Evolutionary conservation across 176 grass and related monocot genomes (phyloP), one percentile per base, ranked within the genome.

Genomic region (Luzula sylvatica): DNA sequence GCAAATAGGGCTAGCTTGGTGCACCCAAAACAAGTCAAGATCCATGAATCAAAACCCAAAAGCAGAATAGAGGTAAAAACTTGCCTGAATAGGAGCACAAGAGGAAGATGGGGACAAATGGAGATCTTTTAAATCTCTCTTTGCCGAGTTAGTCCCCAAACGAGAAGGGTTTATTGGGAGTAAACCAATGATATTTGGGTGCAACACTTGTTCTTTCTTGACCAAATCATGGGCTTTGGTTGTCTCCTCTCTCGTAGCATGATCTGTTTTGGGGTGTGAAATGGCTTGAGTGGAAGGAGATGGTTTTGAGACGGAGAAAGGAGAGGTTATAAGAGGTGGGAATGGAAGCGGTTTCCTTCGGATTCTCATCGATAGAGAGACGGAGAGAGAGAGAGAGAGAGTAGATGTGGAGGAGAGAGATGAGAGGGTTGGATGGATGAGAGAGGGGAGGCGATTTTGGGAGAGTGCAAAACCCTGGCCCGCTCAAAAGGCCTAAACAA

Each of bases 281-380:
- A 55, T 17, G n/a, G 20, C 51, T 1, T 53, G 38, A 47, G 72
- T 5, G 61, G 63, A 71, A 62, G 58, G 27, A 22, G 29, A 73
- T 38, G 78, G 82, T 87, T 87, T 74, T 82, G 58, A 42, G 23
- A 14, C 25, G 13, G 13, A 49, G 32, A 19, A 38, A 49, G 47
- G 61, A 41, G 69, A 65, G 19, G 61, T 26, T 2, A 59, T 14
- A 50, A 76, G n/a, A 20, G 53, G 39, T 8, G 54, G 48, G 44
- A 67, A 63, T 20, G 41, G 13, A 27, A 81, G 83, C 43, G 76
- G 79, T 66, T 80, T 44, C 61, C 73, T 55, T 61, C 89, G 78
- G 76, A 95, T 95, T 70, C 89, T 88, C 89, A 95, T 95, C 29
- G 70, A 43, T 1, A 64, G 55, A 72, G 40, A 41, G 47, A 61